Base-by-base conservation (phyloP, 495 filamentous ascomycete genomes). In the Penicillium waksmanii region DNA sequence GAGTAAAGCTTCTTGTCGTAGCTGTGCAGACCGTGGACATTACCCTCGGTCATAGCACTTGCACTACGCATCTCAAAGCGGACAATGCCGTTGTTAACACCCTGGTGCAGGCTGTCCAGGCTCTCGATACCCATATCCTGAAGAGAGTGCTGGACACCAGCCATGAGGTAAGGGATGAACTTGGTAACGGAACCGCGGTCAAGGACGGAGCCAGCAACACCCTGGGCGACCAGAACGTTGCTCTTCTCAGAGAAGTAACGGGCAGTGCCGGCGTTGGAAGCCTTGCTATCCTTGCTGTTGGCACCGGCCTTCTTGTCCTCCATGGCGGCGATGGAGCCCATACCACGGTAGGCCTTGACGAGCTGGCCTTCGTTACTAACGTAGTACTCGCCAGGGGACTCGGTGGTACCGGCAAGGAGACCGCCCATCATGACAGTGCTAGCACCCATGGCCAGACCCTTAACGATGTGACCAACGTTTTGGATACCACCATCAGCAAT, bases 1-100 rank as follows among this genome's bases (percentile, higher is more conserved):
- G 92, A 90, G 76, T 97, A 98, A 60, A 99, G 88, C 82, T 97
- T 99, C 88, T 98, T 99, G 80, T 97, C 96, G 74, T 95, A 98
- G 74, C 89, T 95, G 78, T 98, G 91, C 83, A 99, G 89, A 67
- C 88, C 87, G 70, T 98, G 94, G 64, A 99, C 93, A 68, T 91
- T 91, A 62, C 95, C 95, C 83, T 98, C 95, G 53, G 94, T 82
- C 84, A 93, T 90, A 47, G 96, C 95, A 77, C 93, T 97, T 55
- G 91, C 90, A 52, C 92, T 97, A 63, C 95, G 80, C 73, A 97
- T 78, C 82, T 99, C 96, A 66, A 99, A 98, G 62, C 96, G 84
- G 44, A 97, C 89, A 47, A 76, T 86, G 36, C 94, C 93, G 15
- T 89, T 81, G 58, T 76, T 74, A 49, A 96, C 95, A 53, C 82